Conservation (phyloP, 2,329 filamentous ascomycete species). For the Talaromyces sp. region DNA sequence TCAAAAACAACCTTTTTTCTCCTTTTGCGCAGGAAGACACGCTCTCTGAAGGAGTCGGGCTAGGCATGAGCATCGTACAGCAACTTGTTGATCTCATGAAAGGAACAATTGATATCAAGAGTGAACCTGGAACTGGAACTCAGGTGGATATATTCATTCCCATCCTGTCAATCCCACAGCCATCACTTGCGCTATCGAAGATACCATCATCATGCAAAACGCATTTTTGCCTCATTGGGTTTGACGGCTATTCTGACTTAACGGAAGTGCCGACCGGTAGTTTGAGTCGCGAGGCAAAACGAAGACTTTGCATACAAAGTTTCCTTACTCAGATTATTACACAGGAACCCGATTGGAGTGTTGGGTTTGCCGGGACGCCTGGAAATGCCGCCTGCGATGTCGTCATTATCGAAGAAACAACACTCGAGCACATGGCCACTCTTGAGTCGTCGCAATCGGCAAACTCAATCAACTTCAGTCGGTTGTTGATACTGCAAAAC, state of each 20-base stretch:
- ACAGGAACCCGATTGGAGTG: slow-evolving; percentile 24
- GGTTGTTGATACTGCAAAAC: neutral
- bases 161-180: slow-evolving; percentile 16
- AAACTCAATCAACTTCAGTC: slow-evolving; percentile 18
- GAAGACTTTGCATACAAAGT: slow-evolving; percentile 28
- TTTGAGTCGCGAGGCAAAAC: slow-evolving; percentile 27
- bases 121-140: slow-evolving; percentile 30
- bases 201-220: neutral
- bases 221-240: slow-evolving; percentile 28
- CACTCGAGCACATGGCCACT: slow-evolving; percentile 19
- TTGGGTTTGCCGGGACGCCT: slow-evolving; percentile 26
- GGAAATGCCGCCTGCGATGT: slow-evolving; percentile 26
- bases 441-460: slow-evolving; percentile 15
- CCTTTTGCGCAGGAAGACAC: slow-evolving; percentile 62
- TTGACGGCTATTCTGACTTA: slow-evolving; percentile 26
- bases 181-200: neutral
- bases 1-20: slow-evolving; percentile 56
- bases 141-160: slow-evolving; percentile 31
- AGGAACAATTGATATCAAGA: slow-evolving; percentile 55
- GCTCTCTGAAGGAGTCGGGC: slow-evolving; percentile 58
- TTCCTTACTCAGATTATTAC: slow-evolving; percentile 27
- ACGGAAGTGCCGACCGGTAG: slow-evolving; percentile 24
- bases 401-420: slow-evolving; percentile 28
- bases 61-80: slow-evolving; percentile 62
- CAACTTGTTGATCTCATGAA: slow-evolving; percentile 55